A percentile compares a stretch with the other conserved stretches of the same genome.
phyloP scores from a whole-genome alignment of 75 land plant species.

The Ceratopteris richardii region DNA sequence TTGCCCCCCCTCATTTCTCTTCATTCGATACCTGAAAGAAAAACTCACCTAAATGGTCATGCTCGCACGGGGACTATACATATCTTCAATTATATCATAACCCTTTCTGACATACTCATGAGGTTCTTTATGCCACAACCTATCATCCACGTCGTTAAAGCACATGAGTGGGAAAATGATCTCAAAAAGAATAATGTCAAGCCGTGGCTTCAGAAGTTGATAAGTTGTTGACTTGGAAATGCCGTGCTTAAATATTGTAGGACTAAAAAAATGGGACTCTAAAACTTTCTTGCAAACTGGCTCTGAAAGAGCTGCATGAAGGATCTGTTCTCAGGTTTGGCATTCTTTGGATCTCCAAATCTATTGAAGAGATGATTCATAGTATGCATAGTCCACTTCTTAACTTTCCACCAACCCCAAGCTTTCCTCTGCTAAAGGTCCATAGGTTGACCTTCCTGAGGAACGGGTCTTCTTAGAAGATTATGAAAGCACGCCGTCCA shows the following conservation, averaged over 20 bases:
- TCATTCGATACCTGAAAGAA: too few relatives aligned
- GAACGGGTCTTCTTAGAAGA: too few relatives aligned
- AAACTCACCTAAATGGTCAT: too few relatives aligned
- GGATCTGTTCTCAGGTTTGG: slow-evolving; percentile 79
- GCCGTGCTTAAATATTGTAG: slow-evolving; percentile 88
- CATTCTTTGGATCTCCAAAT: slow-evolving; percentile 88
- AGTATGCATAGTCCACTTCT: slow-evolving; percentile 93
- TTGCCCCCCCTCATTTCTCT: too few relatives aligned
- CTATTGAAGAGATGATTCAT: slow-evolving; percentile 62
- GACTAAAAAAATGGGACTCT: slow-evolving; percentile 75
- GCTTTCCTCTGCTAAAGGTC: too few relatives aligned
- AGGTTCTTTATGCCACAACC: slow-evolving; percentile 92
- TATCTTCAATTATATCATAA: slow-evolving; percentile 96
- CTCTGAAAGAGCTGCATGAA: slow-evolving; percentile 90
- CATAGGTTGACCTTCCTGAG: too few relatives aligned
- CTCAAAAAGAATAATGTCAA: slow-evolving; percentile 83
- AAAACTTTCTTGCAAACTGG: slow-evolving; percentile 86
- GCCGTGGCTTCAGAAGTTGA: slow-evolving; percentile 64
- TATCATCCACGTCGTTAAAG: slow-evolving; percentile 84
- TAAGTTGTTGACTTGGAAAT: slow-evolving; percentile 78
- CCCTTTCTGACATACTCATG: slow-evolving; percentile 98
- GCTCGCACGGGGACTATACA: slow-evolving; percentile 96
- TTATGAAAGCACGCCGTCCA: too few relatives aligned
- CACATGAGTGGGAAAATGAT: slow-evolving; percentile 97
- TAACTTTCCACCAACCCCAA: too few relatives aligned